A percentile compares a stretch with the other conserved stretches of the same genome.
Conservation (phyloP, 306 rosid species). For the Inga leiocalycina region DNA sequence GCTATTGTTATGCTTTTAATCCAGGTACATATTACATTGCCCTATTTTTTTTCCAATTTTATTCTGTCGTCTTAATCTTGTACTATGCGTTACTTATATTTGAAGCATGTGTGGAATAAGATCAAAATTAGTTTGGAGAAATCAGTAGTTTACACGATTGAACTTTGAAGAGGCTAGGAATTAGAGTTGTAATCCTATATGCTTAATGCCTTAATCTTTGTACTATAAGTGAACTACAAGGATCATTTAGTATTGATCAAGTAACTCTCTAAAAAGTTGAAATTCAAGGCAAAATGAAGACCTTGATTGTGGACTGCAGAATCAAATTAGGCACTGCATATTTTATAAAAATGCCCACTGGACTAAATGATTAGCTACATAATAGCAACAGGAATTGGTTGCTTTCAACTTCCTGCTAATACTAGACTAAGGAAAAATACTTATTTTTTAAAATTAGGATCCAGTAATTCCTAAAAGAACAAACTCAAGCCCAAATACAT, state of each 20-base stretch:
- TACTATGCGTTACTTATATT: not conserved
- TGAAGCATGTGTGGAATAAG: slow-evolving; percentile 23
- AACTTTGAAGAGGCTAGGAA: too few relatives aligned
- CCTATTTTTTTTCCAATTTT: slow-evolving; percentile 24
- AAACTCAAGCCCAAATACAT: not conserved
- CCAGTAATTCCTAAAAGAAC: not conserved
- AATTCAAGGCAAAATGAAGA: not conserved
- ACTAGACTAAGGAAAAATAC: not conserved
- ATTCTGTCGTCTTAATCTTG: slow-evolving; percentile 7
- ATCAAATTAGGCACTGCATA: not conserved
- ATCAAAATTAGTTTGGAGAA: slow-evolving; percentile 4
- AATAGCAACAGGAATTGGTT: not conserved
- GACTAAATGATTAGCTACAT: not conserved
- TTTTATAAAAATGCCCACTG: not conserved
- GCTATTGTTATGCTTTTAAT: slow-evolving; percentile 87
- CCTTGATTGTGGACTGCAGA: not conserved
- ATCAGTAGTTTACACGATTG: not conserved
- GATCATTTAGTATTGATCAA: not conserved
- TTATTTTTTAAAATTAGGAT: not conserved
- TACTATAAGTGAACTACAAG: not conserved
- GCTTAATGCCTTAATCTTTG: not conserved
- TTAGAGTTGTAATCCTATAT: too few relatives aligned
- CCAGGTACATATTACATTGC: slow-evolving; percentile 61
- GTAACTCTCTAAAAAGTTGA: not conserved
- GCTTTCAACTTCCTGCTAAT: not conserved